Evolutionary conservation across 2,329 filamentous ascomycete genomes (phyloP), one percentile per base, ranked within the genome.

Genomic region (Sporothrix protearum): DNA sequence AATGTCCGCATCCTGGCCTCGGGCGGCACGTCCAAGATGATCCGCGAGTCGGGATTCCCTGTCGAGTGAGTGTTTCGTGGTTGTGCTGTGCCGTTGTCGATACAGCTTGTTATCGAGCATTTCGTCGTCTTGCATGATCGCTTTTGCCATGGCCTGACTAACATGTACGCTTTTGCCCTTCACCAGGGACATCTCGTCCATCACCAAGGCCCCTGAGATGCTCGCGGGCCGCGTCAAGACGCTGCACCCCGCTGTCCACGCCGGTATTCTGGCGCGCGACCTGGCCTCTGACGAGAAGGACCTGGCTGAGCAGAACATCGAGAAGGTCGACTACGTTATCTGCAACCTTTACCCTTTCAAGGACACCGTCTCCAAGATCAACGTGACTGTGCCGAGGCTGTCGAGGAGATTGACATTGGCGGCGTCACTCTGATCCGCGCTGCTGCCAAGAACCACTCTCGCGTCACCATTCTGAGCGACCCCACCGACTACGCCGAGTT

Each of bases 331-430:
- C 87, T 97, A 91, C 78, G 93, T 97, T 77, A 91, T 99, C 80
- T 98, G 96, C 91, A 99, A 99, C 84, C 88, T 99, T 71, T 98
- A 99, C 83, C 96, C 96, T 14, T 99, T 99, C 89, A 97, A 97
- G 85, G 94, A 98, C 81, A 99, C 96, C 42, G 90, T 99, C 77
- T 92, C 94, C 77, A 97, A 97, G 87, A 90, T 96, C 85, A 97
- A 97, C 79, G 96, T 99, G 78, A 98, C 95, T 73, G 92, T 99
- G 74, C 89, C 68, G 95, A 99, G 84, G 96, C 96, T 68, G 95
- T 99, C 51, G 96, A 99, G 84, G 96, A 99, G 85, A 97, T 99
- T 78, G 96, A 99, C 83, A 97, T 99, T 80, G 96, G 94, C 76
- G 96, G 96, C 77, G 96, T 99, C 69, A 99, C 96, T 51, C 90